Conservation (phyloP, 2,329 filamentous ascomycete species). For the Pestalotiopsis sp. region DNA sequence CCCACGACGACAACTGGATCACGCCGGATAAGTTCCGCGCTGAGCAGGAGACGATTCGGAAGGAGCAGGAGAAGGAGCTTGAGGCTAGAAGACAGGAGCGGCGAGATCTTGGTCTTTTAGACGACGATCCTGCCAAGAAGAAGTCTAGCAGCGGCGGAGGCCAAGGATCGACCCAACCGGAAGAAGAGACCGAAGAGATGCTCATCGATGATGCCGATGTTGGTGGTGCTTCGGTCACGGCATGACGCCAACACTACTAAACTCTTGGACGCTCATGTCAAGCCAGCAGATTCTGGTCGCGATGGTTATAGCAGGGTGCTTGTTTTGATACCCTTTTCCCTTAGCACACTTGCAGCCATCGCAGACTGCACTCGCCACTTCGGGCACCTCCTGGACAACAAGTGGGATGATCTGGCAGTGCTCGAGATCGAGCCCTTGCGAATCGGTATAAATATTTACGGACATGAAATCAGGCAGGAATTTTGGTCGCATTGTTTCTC, state of each 20-base stretch:
- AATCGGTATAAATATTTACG: background rate
- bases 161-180: slow-evolving; percentile 36
- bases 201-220: background rate
- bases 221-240: background rate
- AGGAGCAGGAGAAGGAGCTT: slow-evolving; percentile 45
- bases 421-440: background rate
- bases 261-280: background rate
- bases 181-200: background rate
- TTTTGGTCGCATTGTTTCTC: too few relatives aligned
- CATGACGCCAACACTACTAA: background rate
- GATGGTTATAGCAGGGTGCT: slow-evolving; percentile 18
- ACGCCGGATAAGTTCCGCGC: slow-evolving; percentile 56
- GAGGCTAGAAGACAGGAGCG: slow-evolving; percentile 44
- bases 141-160: slow-evolving; percentile 43
- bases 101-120: slow-evolving; percentile 29
- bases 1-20: slow-evolving; percentile 46
- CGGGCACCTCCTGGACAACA: background rate
- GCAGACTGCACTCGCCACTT: background rate
- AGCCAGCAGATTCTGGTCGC: background rate
- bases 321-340: slow-evolving; percentile 28
- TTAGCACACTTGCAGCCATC: slow-evolving; percentile 11
- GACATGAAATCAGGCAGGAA: too few relatives aligned
- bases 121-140: slow-evolving; percentile 40
- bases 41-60: slow-evolving; percentile 44
- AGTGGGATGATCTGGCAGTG: background rate